Base-by-base conservation (phyloP, 805 yeast genomes). In the Metschnikowia borealis region DNA sequence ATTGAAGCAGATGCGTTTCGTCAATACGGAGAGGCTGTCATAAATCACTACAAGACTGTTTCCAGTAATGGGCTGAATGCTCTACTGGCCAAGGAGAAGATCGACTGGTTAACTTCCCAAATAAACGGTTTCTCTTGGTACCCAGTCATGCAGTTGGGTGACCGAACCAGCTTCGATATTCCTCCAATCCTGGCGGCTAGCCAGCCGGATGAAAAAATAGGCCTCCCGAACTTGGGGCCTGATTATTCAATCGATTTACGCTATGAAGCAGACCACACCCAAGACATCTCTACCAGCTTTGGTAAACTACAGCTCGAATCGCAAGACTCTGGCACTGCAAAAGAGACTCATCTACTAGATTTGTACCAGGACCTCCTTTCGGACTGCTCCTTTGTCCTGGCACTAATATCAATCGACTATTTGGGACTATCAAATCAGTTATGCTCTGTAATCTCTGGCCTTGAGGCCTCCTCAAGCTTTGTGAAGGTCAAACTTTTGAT, bases 311-410 rank as follows among this genome's bases (percentile, higher is more conserved):
- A 42, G 20, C 29, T 42, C 21, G 32, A 42, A 13, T 14, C 38
- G 17, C 14, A n/a, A 14, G n/a, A n/a, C 8, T 26, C 39, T 13
- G n/a, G 23, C 6, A 42, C 4, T 23, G n/a, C 2, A n/a, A 6
- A 37, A 31, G 13, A 18, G 3, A n/a, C 37, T 8, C 6, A 11
- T 11, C 38, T 51, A 7, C 29, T 29, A 6, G 54, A 58, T 33
- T 46, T 81, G 11, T 74, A 70, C 58, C 85, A 82, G 57, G 83
- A 79, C 50, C 54, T 68, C 1, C 59, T 80, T n/a, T 70, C 81
- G 7, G 84, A 88, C 63, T 89, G 96, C 65, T 87, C 96, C 0
- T 81, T 88, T 61, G 87, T 88, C 3, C 82, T 90, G 2, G 73
- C 91, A 0, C 59, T 87, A 14, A 67, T 86, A 14, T 79, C 88